These are phyloP conservation scores for Paramecium octaurelia DNA, from an alignment of 73 alveolate genomes.

Conservation along the genomic window DNA sequence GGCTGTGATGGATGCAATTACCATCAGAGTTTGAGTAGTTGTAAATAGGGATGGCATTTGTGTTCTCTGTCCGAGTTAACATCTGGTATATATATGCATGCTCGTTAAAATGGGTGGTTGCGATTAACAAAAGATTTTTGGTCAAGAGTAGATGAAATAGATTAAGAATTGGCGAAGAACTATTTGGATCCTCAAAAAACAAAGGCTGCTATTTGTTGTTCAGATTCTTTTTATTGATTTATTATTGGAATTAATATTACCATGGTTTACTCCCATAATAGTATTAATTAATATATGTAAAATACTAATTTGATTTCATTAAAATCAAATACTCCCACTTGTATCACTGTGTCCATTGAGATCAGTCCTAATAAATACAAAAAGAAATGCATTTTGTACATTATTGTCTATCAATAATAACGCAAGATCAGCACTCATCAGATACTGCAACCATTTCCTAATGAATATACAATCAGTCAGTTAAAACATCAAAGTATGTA, in stretches of 20 bases:
- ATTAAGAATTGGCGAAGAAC: conserved; percentile 21
- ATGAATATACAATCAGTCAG: neutral
- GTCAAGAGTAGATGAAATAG: conserved; percentile 43
- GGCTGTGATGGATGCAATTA: conserved; percentile 54
- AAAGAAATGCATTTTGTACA: neutral
- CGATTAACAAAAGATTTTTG: conserved; percentile 16
- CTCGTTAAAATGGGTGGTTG: conserved; percentile 20
- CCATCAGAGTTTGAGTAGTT: conserved; percentile 31
- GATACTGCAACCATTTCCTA: neutral
- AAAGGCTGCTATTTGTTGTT: conserved; percentile 42
- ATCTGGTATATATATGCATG: conserved; percentile 20
- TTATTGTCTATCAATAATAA: neutral
- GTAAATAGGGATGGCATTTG: conserved; percentile 18
- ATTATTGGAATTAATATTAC: neutral
- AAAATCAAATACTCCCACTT: neutral
- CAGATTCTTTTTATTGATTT: conserved; percentile 25
- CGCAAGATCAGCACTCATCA: neutral
- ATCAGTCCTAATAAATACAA: neutral
- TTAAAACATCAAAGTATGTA: neutral
- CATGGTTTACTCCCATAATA: neutral
- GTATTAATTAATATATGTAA: neutral
- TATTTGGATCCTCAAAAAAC: conserved; percentile 23
- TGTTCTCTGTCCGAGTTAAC: conserved; percentile 2
- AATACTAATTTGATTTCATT: neutral
- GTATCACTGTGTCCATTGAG: neutral